phyloP scores from a whole-genome alignment of 192 early-diverging fungal species.

The Gryganskiella cystojenkinii region DNA sequence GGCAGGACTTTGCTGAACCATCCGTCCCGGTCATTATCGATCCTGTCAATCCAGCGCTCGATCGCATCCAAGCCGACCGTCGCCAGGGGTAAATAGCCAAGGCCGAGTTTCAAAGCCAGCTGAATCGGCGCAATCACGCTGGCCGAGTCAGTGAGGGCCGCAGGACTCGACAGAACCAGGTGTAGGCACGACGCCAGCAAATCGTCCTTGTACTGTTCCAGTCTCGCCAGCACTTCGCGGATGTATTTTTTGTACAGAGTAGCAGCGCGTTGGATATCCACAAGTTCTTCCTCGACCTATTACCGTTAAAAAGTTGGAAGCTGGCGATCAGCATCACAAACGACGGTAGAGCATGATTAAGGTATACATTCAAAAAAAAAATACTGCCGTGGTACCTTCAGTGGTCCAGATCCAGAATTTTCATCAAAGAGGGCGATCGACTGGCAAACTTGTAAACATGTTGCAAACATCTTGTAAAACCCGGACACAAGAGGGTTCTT shows the following conservation, averaged over 20 bases:
- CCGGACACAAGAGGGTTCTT: constrained; percentile 75
- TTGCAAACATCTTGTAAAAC: constrained; percentile 75
- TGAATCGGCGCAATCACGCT: constrained; percentile 69
- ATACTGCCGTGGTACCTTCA: constrained; percentile 12
- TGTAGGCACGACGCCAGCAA: constrained; percentile 74
- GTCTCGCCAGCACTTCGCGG: constrained; percentile 65
- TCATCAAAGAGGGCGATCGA: constrained; percentile 44
- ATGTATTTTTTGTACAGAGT: constrained; percentile 67
- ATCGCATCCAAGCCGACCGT: constrained; percentile 69
- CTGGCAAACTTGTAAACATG: constrained; percentile 58
- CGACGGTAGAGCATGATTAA: neutral
- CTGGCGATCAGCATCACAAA: neutral
- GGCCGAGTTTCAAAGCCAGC: constrained; percentile 71
- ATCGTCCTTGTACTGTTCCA: constrained; percentile 81
- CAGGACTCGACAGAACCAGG: constrained; percentile 69
- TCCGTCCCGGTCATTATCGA: constrained; percentile 29
- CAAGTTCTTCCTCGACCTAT: constrained; percentile 14
- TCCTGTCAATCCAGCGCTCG: constrained; percentile 61
- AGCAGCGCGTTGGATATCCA: constrained; percentile 27
- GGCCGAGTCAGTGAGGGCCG: constrained; percentile 62
- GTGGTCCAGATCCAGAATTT: neutral
- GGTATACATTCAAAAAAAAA: too few species aligned
- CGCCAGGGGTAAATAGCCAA: constrained; percentile 72
- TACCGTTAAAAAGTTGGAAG: neutral
- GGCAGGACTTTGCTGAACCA: constrained; percentile 66